These are phyloP conservation scores for Colletotrichum spaethianum DNA, from an alignment of 2,329 filamentous ascomycete genomes.

Conservation along the genomic window DNA sequence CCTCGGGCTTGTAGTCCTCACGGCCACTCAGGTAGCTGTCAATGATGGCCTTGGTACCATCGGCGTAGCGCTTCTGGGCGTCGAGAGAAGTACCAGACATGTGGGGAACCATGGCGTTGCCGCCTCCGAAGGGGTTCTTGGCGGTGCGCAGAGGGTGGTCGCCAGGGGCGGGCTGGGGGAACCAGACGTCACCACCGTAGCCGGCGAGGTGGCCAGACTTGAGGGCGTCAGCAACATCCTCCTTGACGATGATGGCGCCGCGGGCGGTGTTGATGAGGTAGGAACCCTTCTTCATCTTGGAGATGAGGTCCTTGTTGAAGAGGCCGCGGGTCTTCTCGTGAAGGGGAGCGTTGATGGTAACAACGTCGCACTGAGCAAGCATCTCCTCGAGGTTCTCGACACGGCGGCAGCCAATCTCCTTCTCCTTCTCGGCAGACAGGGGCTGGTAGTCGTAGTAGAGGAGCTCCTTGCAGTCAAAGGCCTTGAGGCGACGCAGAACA, in stretches of 20 bases:
- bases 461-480: slow-evolving; percentile 99
- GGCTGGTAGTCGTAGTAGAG: slow-evolving; percentile 99
- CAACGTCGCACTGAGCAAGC: slow-evolving; percentile 92
- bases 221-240: slow-evolving; percentile 95
- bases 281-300: slow-evolving; percentile 98
- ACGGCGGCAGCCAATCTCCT: slow-evolving; percentile 94
- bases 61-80: slow-evolving; percentile 92
- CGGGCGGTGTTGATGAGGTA: slow-evolving; percentile 99
- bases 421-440: slow-evolving; percentile 85
- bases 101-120: slow-evolving; percentile 99
- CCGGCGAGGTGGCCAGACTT: slow-evolving; percentile 92
- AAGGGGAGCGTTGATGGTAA: slow-evolving; percentile 99
- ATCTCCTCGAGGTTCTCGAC: slow-evolving; percentile 94
- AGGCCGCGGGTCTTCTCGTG: slow-evolving; percentile 97
- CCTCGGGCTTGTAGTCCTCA: slow-evolving; percentile 89
- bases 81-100: slow-evolving; percentile 99
- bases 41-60: slow-evolving; percentile 90
- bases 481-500: slow-evolving; percentile 94
- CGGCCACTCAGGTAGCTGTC: slow-evolving; percentile 91
- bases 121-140: slow-evolving; percentile 95
- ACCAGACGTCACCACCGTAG: slow-evolving; percentile 94
- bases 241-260: slow-evolving; percentile 99
- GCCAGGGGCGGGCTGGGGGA: slow-evolving; percentile 94
- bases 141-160: slow-evolving; percentile 94
- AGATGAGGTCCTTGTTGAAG: slow-evolving; percentile 98